These are phyloP conservation scores for Luvunga scandens DNA, from an alignment of 345 rosid genomes.

Conservation along the genomic window DNA sequence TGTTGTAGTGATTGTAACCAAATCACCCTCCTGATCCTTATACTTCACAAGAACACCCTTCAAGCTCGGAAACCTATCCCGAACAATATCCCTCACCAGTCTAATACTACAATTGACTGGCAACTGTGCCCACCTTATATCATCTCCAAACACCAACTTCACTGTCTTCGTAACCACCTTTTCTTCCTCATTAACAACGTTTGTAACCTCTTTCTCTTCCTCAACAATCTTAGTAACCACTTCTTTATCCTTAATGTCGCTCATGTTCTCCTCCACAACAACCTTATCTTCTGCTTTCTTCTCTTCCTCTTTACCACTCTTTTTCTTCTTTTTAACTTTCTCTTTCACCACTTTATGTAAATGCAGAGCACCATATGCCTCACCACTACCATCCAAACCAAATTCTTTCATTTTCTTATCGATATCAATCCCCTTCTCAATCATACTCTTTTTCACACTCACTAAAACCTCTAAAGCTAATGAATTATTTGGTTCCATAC, in stretches of 20 bases:
- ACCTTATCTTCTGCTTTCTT: constrained; percentile 29
- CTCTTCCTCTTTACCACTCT: constrained; percentile 22
- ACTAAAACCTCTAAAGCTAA: constrained; percentile 72
- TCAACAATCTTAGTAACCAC: constrained; percentile 46
- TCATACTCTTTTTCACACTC: constrained; percentile 58
- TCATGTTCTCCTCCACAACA: constrained; percentile 40
- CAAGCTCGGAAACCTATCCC: constrained; percentile 73
- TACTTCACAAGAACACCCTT: constrained; percentile 81
- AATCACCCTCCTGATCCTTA: constrained; percentile 87
- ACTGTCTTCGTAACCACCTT: constrained; percentile 59
- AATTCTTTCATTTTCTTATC: constrained; percentile 55
- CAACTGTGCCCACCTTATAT: constrained; percentile 87
- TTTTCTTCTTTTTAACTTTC: constrained; percentile 67
- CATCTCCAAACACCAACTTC: constrained; percentile 89
- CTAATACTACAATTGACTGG: constrained; percentile 60
- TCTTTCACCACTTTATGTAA: constrained; percentile 59
- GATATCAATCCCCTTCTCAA: constrained; percentile 61
- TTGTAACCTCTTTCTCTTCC: constrained; percentile 41
- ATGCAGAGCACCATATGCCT: constrained; percentile 34
- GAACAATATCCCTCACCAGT: constrained; percentile 72
- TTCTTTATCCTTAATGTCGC: constrained; percentile 49
- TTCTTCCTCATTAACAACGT: constrained; percentile 46
- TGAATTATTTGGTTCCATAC: constrained; percentile 76
- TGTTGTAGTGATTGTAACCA: constrained; percentile 80
- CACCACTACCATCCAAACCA: constrained; percentile 38